Percentiles rank a stretch among this genome's conserved stretches.
Conservation (phyloP, 306 rosid genomes). For the Cicer chorassanicum region DNA sequence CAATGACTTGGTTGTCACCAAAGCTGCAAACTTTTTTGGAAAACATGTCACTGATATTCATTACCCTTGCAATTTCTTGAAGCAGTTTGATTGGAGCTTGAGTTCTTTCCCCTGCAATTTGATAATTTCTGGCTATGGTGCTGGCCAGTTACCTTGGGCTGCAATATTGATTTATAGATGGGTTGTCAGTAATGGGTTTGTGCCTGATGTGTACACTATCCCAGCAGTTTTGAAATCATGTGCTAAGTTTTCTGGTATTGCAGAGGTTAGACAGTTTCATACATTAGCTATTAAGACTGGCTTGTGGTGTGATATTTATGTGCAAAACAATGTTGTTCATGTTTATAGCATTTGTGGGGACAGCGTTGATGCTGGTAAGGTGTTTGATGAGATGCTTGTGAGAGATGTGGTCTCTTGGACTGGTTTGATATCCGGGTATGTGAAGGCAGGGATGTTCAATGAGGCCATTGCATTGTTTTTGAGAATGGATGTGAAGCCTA, state of each 20-base stretch:
- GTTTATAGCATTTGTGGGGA: constrained; percentile 65
- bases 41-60: constrained; percentile 49
- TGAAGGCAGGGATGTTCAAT: constrained; percentile 57
- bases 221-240: constrained; percentile 80
- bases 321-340: constrained; percentile 66
- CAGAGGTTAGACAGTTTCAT: constrained; percentile 71
- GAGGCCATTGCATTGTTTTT: constrained; percentile 58
- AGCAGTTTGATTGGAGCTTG: constrained; percentile 64
- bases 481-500: constrained; percentile 66
- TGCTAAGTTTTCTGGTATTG: constrained; percentile 62
- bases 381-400: constrained; percentile 77
- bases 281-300: constrained; percentile 57
- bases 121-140: constrained; percentile 60
- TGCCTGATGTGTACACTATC: constrained; percentile 68
- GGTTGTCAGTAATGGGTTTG: constrained; percentile 64
- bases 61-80: constrained; percentile 69
- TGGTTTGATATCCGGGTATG: constrained; percentile 71
- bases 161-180: constrained; percentile 57
- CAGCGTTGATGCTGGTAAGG: constrained; percentile 51
- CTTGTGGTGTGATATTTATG: constrained; percentile 57
- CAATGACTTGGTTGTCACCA: constrained; percentile 57
- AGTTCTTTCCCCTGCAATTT: constrained; percentile 74
- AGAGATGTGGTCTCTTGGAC: constrained; percentile 91
- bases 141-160: constrained; percentile 51
- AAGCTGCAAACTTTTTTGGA: constrained; percentile 61